phyloP scores from a whole-genome alignment of 768 basidiomycete genomes.

The Tylopilus cervinicoccineus region DNA sequence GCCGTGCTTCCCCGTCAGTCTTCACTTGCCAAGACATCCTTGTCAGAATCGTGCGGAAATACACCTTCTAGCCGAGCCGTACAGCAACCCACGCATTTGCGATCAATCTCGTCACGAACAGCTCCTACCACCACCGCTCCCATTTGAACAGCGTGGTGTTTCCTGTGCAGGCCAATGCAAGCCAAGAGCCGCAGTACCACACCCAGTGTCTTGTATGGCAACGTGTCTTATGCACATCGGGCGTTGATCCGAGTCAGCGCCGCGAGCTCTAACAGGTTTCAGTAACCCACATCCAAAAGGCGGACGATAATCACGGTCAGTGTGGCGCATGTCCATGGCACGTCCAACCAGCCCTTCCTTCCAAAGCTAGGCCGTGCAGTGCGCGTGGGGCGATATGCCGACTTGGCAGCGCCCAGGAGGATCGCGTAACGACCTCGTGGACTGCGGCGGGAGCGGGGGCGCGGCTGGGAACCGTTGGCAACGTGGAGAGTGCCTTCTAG shows the following conservation, averaged over 20 bases:
- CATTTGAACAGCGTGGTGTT: constrained; percentile 56
- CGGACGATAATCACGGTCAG: no score
- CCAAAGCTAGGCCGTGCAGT: constrained; percentile 49
- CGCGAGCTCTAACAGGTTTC: not conserved
- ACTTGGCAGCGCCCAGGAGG: constrained; percentile 60
- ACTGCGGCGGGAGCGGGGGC: no score
- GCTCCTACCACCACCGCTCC: no score
- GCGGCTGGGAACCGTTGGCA: constrained; percentile 37
- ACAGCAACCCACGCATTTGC: constrained; percentile 32
- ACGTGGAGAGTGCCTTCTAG: constrained; percentile 29
- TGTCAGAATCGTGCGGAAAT: constrained; percentile 34
- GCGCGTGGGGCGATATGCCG: constrained; percentile 54
- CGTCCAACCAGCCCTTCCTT: constrained; percentile 41
- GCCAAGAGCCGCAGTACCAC: constrained; percentile 54
- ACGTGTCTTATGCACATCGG: constrained; percentile 40
- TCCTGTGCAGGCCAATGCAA: constrained; percentile 49
- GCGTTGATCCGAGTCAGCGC: constrained; percentile 26
- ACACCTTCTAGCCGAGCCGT: constrained; percentile 33
- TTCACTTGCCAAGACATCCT: constrained; percentile 38
- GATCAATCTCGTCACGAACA: constrained; percentile 39
- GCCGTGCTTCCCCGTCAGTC: constrained; percentile 55
- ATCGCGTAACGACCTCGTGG: constrained; percentile 52
- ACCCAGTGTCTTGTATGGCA: constrained; percentile 36
- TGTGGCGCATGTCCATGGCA: constrained; percentile 11
- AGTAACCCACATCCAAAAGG: no score